A percentile compares a stretch with the other conserved stretches of the same genome.
phyloP scores from a whole-genome alignment of 2,329 filamentous ascomycete species.

The Ambrosiella xylebori region DNA sequence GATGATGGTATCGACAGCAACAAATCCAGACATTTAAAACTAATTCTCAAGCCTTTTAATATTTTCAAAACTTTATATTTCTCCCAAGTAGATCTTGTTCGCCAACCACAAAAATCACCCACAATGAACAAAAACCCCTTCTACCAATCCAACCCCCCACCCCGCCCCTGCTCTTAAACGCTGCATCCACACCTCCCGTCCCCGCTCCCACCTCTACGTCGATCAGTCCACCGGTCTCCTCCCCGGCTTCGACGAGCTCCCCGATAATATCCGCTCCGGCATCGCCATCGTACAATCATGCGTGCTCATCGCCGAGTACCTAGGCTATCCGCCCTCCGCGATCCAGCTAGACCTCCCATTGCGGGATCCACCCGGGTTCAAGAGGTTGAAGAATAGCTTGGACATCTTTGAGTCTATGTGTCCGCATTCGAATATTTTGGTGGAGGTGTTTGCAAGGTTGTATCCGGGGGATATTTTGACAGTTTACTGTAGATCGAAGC shows the following conservation, averaged over 20 bases:
- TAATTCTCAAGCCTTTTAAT: not conserved
- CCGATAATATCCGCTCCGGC: not conserved
- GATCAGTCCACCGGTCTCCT: conserved; percentile 8
- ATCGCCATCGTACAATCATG: conserved; percentile 3
- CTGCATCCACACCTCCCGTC: not conserved
- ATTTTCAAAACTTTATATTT: too few relatives aligned
- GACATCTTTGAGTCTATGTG: conserved; percentile 29
- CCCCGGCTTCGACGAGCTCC: conserved; percentile 6
- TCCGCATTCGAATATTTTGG: conserved; percentile 30
- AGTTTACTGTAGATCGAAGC: conserved; percentile 46
- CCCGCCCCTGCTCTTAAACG: not conserved
- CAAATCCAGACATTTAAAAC: not conserved
- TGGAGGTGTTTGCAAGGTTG: conserved; percentile 20
- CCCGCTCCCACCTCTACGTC: not conserved
- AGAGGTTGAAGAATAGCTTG: conserved; percentile 15
- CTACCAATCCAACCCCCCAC: not conserved
- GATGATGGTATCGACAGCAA: not conserved
- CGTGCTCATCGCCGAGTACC: not conserved
- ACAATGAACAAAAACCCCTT: too few relatives aligned
- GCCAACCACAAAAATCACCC: too few relatives aligned
- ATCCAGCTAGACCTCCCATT: conserved; percentile 13
- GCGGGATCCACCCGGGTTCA: not conserved
- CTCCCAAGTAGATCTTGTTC: too few relatives aligned
- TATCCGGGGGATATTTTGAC: conserved; percentile 38
- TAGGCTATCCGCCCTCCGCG: conserved; percentile 5